Percentiles rank a stretch among this genome's conserved stretches.
phyloP scores from a whole-genome alignment of 2,329 filamentous ascomycete species.

The Botryotinia narcissicola region DNA sequence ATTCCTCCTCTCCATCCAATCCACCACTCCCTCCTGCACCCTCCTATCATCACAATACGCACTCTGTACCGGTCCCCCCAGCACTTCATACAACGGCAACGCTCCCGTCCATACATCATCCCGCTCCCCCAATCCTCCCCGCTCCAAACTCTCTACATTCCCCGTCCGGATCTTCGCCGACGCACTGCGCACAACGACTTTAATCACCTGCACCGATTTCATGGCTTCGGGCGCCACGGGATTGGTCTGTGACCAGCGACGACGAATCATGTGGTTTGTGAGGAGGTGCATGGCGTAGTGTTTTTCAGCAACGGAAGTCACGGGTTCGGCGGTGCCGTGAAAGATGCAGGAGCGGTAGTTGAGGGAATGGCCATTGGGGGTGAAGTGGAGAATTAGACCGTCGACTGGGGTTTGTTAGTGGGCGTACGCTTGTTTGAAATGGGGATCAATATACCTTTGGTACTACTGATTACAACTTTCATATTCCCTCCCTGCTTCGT shows the following conservation, averaged over 20 bases:
- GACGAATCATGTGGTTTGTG: conserved; percentile 16
- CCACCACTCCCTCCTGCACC: background rate
- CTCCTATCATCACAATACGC: conserved; percentile 3
- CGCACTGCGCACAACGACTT: conserved; percentile 20
- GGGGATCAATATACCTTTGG: background rate
- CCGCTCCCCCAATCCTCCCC: conserved; percentile 1
- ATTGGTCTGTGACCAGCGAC: background rate
- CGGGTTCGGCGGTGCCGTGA: conserved; percentile 67
- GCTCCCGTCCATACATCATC: conserved; percentile 37
- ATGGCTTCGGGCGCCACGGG: conserved; percentile 2
- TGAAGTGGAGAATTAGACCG: conserved; percentile 72
- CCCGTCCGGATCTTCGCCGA: conserved; percentile 19
- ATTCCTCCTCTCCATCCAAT: background rate
- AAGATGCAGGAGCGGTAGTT: conserved; percentile 74
- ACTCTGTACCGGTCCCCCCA: background rate
- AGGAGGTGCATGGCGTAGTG: background rate
- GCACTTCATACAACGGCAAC: conserved; percentile 11
- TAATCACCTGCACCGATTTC: conserved; percentile 17
- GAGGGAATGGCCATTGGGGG: conserved; percentile 77
- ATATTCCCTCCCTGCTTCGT: background rate
- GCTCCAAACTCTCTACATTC: conserved; percentile 18
- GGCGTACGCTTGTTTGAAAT: background rate
- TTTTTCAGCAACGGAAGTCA: conserved; percentile 49
- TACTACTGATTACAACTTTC: background rate
- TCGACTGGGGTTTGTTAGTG: conserved; percentile 48